Percentiles rank a stretch among this genome's conserved stretches.
phyloP scores from a whole-genome alignment of 345 rosid species.

The Citrus glauca region DNA sequence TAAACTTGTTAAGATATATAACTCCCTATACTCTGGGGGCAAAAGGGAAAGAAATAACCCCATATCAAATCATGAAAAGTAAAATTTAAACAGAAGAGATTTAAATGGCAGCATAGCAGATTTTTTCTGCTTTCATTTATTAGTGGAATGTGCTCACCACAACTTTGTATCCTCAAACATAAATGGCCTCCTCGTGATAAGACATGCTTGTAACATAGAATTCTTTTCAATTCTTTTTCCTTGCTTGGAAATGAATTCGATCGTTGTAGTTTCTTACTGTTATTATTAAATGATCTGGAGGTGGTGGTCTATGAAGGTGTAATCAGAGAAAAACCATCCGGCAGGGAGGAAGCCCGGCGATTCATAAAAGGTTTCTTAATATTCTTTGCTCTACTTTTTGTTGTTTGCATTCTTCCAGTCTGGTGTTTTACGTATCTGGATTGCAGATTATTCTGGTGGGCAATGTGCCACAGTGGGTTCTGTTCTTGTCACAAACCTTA shows the following conservation, averaged over 20 bases:
- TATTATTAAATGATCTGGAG: slow-evolving; percentile 41
- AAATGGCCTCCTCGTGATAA: slow-evolving; percentile 35
- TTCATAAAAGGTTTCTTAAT: slow-evolving; percentile 57
- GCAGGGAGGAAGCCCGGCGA: slow-evolving; percentile 65
- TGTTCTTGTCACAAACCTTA: slow-evolving; percentile 74
- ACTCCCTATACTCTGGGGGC: neutral
- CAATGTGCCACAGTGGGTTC: slow-evolving; percentile 80
- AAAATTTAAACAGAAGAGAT: neutral
- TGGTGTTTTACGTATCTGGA: neutral
- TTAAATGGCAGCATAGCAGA: neutral
- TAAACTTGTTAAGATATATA: neutral
- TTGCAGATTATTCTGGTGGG: slow-evolving; percentile 68
- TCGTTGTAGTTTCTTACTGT: slow-evolving; percentile 28
- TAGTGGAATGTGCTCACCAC: neutral
- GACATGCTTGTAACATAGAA: slow-evolving; percentile 8
- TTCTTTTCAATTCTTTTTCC: slow-evolving; percentile 4
- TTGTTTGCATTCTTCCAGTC: slow-evolving; percentile 3
- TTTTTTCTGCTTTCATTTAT: neutral
- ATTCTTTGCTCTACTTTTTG: neutral
- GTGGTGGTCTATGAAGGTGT: slow-evolving; percentile 85
- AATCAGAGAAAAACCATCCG: slow-evolving; percentile 79
- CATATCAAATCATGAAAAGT: neutral
- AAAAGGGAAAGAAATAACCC: neutral
- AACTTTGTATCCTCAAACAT: slow-evolving; percentile 34
- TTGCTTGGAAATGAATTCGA: slow-evolving; percentile 4